Conservation (phyloP, 345 rosid genomes). For the Heritiera fomes region DNA sequence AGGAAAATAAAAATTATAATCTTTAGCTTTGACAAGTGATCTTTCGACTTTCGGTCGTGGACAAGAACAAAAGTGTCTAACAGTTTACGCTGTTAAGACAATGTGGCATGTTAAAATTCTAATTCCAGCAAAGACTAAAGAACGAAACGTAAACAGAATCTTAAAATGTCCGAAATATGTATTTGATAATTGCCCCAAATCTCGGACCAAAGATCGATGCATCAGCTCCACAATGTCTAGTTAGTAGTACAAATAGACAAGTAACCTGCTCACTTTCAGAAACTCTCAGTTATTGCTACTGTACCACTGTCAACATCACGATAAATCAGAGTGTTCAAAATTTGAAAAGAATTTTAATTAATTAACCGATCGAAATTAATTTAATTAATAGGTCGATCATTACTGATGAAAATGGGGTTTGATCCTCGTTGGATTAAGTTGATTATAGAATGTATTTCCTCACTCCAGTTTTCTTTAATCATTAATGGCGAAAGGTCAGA, state of each 20-base stretch:
- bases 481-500: no score
- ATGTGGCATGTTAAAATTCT: neutral
- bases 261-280: conserved; percentile 3
- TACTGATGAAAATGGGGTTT: no score
- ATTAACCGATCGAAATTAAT: no score
- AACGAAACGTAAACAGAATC: conserved; percentile 6
- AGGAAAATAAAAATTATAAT: neutral
- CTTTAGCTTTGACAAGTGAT: neutral
- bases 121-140: neutral
- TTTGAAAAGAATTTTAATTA: no score
- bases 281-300: conserved; percentile 9
- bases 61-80: neutral
- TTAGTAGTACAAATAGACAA: neutral
- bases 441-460: no score
- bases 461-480: no score
- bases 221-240: neutral
- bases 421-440: no score
- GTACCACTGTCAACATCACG: neutral
- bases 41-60: neutral
- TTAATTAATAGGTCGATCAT: no score
- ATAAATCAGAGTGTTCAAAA: no score
- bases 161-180: conserved; percentile 8
- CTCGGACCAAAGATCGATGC: conserved; percentile 33
- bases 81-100: neutral
- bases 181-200: conserved; percentile 26